A percentile compares a stretch with the other conserved stretches of the same genome.
Conservation (phyloP, 164 flowering plant genomes). For the Echeveria elegans region DNA sequence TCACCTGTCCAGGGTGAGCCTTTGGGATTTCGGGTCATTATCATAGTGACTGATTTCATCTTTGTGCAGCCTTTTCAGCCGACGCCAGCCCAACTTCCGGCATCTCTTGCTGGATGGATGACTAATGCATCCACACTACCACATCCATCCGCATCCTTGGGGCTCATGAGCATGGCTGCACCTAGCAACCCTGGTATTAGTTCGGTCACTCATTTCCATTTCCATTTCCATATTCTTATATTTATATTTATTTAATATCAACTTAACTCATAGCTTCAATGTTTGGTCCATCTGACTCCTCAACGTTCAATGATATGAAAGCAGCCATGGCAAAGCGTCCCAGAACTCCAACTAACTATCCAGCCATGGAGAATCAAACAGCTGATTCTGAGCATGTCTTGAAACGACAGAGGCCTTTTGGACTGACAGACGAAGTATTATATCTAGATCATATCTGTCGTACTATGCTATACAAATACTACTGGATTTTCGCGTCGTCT, state of each 20-base stretch:
- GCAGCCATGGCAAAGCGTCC: constrained; percentile 46
- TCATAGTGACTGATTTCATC: constrained; percentile 8
- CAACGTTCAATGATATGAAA: not conserved
- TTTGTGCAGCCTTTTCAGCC: constrained; percentile 62
- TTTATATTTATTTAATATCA: not conserved
- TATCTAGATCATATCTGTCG: too few species aligned
- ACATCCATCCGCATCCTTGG: constrained; percentile 66
- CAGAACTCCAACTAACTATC: constrained; percentile 60
- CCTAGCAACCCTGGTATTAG: constrained; percentile 5
- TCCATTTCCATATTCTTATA: not conserved
- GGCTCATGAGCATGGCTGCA: constrained; percentile 19
- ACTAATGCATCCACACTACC: constrained; percentile 48
- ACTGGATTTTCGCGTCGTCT: too few species aligned
- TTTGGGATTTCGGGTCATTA: not conserved
- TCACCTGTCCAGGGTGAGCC: not conserved
- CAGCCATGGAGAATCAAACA: constrained; percentile 70
- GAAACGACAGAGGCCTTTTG: constrained; percentile 61
- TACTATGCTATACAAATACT: too few species aligned
- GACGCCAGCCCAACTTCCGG: constrained; percentile 43
- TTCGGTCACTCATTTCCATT: not conserved
- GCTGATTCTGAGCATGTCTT: constrained; percentile 77
- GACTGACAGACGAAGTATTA: constrained; percentile 59
- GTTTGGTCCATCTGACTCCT: constrained; percentile 1
- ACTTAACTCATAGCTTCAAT: not conserved
- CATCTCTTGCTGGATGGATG: constrained; percentile 87